Evolutionary conservation across 164 flowering plant genomes (phyloP).

Genomic region (Kalanchoe fedtschenkoi): DNA sequence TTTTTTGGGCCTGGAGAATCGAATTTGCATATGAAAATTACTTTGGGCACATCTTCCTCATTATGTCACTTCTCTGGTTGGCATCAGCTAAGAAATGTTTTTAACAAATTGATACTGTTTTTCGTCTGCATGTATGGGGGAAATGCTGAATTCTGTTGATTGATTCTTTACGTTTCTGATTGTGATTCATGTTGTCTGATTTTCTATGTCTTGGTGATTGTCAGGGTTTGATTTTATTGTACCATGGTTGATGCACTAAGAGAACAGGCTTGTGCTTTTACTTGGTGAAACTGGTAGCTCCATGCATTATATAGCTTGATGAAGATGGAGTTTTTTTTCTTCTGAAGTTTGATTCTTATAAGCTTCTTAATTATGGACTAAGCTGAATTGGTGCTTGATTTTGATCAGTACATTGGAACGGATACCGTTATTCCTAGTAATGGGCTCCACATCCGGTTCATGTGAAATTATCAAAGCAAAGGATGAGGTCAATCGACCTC

Average conservation of each 20-base stretch:
- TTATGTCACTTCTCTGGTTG: not conserved
- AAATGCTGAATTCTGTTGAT: not conserved
- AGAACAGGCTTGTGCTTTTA: not conserved
- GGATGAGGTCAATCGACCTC: conserved; percentile 18
- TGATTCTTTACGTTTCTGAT: not conserved
- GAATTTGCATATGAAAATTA: not conserved
- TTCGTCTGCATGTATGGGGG: not conserved
- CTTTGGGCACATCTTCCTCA: not conserved
- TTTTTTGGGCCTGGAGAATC: too few species aligned
- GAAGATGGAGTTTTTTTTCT: not conserved
- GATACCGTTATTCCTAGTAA: conserved; percentile 5
- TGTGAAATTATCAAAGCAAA: conserved; percentile 42
- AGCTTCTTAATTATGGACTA: conserved; percentile 1
- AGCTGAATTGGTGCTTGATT: not conserved
- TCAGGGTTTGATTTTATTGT: conserved; percentile 12
- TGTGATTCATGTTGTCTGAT: conserved; percentile 2
- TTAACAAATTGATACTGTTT: not conserved
- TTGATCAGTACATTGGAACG: not conserved
- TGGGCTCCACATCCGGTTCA: conserved; percentile 26
- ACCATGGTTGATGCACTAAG: not conserved
- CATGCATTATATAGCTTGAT: not conserved
- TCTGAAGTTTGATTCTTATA: not conserved
- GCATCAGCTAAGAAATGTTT: not conserved
- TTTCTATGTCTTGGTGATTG: conserved; percentile 1
- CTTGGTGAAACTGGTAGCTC: not conserved